These are phyloP conservation scores for Fusarium floridanum DNA, from an alignment of 2,329 filamentous ascomycete genomes.

Conservation along the genomic window DNA sequence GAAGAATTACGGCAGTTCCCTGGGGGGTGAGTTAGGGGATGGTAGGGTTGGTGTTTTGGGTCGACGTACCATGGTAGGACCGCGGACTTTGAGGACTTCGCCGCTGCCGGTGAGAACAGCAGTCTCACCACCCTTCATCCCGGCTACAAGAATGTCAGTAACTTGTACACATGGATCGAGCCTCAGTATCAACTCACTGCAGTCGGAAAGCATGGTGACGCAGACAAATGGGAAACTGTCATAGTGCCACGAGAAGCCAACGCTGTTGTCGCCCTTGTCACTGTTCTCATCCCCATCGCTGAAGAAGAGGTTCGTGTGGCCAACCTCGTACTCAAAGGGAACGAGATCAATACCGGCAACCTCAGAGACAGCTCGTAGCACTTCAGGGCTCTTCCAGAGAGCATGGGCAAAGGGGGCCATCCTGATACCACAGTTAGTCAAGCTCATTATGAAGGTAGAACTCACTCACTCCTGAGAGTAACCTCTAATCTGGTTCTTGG, in stretches of 20 bases:
- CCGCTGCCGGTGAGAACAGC: slow-evolving; percentile 67
- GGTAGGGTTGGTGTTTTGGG: too few species aligned
- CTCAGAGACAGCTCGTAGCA: slow-evolving; percentile 61
- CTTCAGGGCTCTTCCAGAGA: slow-evolving; percentile 58
- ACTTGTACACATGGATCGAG: background rate
- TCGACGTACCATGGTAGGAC: slow-evolving; percentile 67
- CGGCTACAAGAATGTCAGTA: background rate
- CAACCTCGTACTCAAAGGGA: slow-evolving; percentile 67
- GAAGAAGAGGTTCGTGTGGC: slow-evolving; percentile 66
- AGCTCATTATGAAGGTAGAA: too few species aligned
- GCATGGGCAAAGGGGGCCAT: slow-evolving; percentile 74
- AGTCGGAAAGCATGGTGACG: slow-evolving; percentile 76
- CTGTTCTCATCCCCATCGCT: slow-evolving; percentile 56
- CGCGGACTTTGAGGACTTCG: slow-evolving; percentile 68
- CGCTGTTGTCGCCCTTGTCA: slow-evolving; percentile 60
- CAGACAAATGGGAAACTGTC: slow-evolving; percentile 79
- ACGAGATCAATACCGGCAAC: slow-evolving; percentile 68
- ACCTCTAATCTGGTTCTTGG: slow-evolving; percentile 70
- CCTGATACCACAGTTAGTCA: too few species aligned
- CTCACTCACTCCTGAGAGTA: slow-evolving; percentile 59
- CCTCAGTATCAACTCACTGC: slow-evolving; percentile 47
- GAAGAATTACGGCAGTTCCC: slow-evolving; percentile 76
- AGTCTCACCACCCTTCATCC: slow-evolving; percentile 75
- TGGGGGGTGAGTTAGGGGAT: slow-evolving; percentile 32
- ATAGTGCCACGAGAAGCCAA: slow-evolving; percentile 67